These are phyloP conservation scores for Boletellus sp. DNA, from an alignment of 1,284 basidiomycete genomes.

Conservation along the genomic window DNA sequence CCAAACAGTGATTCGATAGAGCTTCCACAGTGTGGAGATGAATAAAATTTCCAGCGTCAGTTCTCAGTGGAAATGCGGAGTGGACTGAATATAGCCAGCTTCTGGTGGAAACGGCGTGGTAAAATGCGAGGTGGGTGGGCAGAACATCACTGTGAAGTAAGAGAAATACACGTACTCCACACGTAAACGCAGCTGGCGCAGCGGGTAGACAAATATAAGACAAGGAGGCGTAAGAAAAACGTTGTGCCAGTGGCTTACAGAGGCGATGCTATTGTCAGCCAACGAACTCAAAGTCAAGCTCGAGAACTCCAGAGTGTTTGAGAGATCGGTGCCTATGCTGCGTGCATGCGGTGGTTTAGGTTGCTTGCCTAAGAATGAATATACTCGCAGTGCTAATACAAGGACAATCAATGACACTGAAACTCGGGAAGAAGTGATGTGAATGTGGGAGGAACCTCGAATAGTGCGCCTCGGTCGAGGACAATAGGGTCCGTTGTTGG, in stretches of 20 bases:
- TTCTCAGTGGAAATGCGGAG: background rate
- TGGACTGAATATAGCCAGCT: too few species aligned
- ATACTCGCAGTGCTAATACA: background rate
- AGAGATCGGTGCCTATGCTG: background rate
- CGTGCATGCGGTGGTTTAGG: conserved; percentile 2
- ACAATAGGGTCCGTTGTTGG: background rate
- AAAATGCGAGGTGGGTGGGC: background rate
- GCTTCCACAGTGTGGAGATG: too few species aligned
- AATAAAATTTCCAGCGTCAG: too few species aligned
- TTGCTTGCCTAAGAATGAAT: background rate
- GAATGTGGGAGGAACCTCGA: background rate
- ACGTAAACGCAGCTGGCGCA: background rate
- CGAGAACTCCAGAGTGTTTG: background rate
- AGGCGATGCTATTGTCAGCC: conserved; percentile 1
- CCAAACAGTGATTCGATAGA: background rate
- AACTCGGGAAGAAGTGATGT: background rate
- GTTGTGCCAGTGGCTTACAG: background rate
- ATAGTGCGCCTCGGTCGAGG: background rate
- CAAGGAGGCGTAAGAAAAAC: background rate
- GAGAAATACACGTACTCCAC: background rate
- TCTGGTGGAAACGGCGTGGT: background rate
- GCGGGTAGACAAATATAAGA: background rate
- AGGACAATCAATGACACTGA: conserved; percentile 1
- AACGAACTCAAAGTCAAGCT: background rate
- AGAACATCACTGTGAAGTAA: background rate